Base-by-base conservation (phyloP, 495 filamentous ascomycete genomes). In the Penicillium ochrochloron region DNA sequence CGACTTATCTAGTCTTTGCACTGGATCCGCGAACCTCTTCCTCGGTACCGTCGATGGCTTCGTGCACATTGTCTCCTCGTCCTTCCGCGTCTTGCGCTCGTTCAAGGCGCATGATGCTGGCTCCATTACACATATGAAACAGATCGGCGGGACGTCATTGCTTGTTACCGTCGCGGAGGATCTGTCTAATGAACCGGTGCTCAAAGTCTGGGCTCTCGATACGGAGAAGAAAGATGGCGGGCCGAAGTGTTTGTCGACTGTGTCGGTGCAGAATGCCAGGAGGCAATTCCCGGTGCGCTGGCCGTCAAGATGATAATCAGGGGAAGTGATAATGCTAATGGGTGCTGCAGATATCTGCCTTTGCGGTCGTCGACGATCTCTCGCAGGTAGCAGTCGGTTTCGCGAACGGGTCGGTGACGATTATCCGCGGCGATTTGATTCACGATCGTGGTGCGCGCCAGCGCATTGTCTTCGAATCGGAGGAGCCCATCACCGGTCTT, bases 141-240 rank as follows among this genome's bases (percentile, higher is more conserved):
- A 99, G 80, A 85, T 98, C 9, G 90, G 92, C 62, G 91, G 90
- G 39, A 97, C 94, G 3, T 88, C 91, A 31, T 75, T 97, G 62
- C 83, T 99, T 19, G 88, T 97, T 5, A 97, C 96, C 0, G 84
- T 98, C 42, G 85, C 92, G 54, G 95, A 97, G 73, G 93, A 97
- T 71, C 76, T 95, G 17, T 88, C 87, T 29, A 94, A 87, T 68
- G 92, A 97, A 65, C 94, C 95, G 0, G 82, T 93, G 7, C 75
- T 99, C 54, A 98, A 97, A 72, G 94, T 97, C 23, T 99, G 95
- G 95, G 94, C 92, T 31, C 80, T 99, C 64, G 94, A 99, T 74
- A 96, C 89, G 5, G 94, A 97, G 68, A 97, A 92, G 84, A 98
- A 97, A 83, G 96, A 89, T 12, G 93, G 93, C 2, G 78, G 87